Base-by-base conservation (phyloP, 2,329 filamentous ascomycete genomes). In the Diaporthe eres region DNA sequence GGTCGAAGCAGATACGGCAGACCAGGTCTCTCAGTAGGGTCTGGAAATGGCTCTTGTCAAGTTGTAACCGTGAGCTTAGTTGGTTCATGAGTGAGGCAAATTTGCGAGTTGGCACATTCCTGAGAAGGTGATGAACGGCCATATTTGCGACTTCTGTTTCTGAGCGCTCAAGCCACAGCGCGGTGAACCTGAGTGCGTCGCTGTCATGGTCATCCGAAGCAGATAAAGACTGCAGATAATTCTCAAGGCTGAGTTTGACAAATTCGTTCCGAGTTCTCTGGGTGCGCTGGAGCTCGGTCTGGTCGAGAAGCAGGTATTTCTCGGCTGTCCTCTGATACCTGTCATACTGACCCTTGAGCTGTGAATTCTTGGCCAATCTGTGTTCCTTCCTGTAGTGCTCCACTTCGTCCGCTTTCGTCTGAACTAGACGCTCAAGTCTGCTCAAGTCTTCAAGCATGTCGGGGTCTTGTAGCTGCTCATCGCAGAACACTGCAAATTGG, bases 11-110 rank as follows among this genome's bases (percentile, higher is more conserved):
- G 74, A 99, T 98, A 12, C 92, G 92, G 80, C 92, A 91, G 5
- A 98, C 92, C 25, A 99, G 86, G 2, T 88, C 87, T 71, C 92
- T 90, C 2, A 99, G 87, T 1, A 96, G 88, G 55, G 87, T 88
- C 81, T 99, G 97, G 81, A 99, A 99, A 0, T 87, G 82, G 22
- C 88, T 90, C 1, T 89, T 84, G 44, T 92, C 90, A 77, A 94
- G 91, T 77, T 98, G 92, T 8, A 99, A 86, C 10, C 97, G 92
- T n/a, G 97, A 99, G 8, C 96, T 96, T 44, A 99, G 89, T 83
- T 99, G 97, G 81, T 98, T 99, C 92, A 98, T 98, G 71, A 99
- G 87, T 4, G 94, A 86, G 1, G 95, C 96, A 82, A 99, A 98
- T 81, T 99, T 99, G 77, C 94, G 91, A 75, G 95, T 98, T 2